These are phyloP conservation scores for Vicia sativa DNA, from an alignment of 306 rosid species.

Conservation along the genomic window DNA sequence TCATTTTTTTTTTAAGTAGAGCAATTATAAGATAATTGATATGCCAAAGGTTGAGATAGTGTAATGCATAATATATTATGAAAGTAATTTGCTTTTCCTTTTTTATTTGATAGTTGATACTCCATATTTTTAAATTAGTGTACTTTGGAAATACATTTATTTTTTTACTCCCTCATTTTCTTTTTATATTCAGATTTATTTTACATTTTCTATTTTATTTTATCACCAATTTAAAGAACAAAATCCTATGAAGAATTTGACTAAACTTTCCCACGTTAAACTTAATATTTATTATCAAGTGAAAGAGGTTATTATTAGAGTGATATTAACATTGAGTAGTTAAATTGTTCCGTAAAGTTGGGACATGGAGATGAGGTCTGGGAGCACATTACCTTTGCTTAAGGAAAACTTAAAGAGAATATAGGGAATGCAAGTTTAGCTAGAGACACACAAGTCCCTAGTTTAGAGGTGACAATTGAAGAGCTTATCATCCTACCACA, in stretches of 20 bases:
- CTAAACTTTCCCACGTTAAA: background rate
- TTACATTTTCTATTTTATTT: background rate
- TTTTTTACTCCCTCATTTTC: background rate
- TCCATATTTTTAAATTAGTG: background rate
- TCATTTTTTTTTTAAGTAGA: background rate
- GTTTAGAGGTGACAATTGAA: slow-evolving; percentile 4
- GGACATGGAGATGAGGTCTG: background rate
- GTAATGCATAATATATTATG: background rate
- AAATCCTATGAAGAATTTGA: background rate
- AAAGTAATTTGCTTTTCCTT: background rate
- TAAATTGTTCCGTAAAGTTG: background rate
- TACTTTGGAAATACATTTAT: background rate
- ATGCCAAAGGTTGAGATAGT: background rate
- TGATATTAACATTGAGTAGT: background rate
- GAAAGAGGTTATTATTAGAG: background rate
- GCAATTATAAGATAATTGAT: background rate
- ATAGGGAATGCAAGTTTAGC: background rate
- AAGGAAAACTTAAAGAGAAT: background rate
- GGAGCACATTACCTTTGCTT: slow-evolving; percentile 4
- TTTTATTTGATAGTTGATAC: background rate
- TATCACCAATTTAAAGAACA: background rate
- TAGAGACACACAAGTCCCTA: background rate
- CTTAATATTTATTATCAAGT: slow-evolving; percentile 13
- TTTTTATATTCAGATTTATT: too few relatives aligned
- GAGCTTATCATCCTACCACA: background rate